These are phyloP conservation scores for Exserohilum turcica DNA, from an alignment of 2,329 filamentous ascomycete species.

Conservation along the genomic window DNA sequence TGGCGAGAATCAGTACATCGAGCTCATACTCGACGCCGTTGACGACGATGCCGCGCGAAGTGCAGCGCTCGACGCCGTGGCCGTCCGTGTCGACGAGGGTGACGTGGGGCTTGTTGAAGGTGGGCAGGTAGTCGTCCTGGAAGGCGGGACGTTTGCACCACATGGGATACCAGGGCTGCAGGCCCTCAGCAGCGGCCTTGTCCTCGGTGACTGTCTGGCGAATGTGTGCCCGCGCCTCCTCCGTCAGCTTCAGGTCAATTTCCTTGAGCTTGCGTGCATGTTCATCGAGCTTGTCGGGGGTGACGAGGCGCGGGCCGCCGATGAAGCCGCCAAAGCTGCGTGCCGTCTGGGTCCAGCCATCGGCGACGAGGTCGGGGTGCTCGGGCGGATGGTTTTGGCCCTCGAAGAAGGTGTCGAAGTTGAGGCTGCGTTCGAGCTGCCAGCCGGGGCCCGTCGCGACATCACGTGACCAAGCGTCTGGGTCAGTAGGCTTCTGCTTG, in stretches of 20 bases:
- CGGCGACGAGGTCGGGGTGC: slow-evolving; percentile 51
- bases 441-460: slow-evolving; percentile 51
- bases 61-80: slow-evolving; percentile 56
- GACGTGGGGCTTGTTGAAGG: slow-evolving; percentile 65
- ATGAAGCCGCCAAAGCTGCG: slow-evolving; percentile 22
- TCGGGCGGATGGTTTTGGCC: slow-evolving; percentile 36
- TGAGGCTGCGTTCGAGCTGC: slow-evolving; percentile 53
- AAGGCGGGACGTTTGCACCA: slow-evolving; percentile 69
- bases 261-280: slow-evolving; percentile 5
- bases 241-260: slow-evolving; percentile 1
- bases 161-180: slow-evolving; percentile 63
- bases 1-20: slow-evolving; percentile 53
- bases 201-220: slow-evolving; percentile 51
- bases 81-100: slow-evolving; percentile 64
- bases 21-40: slow-evolving; percentile 54
- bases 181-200: slow-evolving; percentile 53
- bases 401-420: slow-evolving; percentile 44
- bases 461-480: slow-evolving; percentile 48
- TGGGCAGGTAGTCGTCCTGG: slow-evolving; percentile 61
- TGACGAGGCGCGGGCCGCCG: slow-evolving; percentile 14
- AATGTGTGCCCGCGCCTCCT: slow-evolving; percentile 2
- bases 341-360: slow-evolving; percentile 52
- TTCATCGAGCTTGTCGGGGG: slow-evolving; percentile 4
- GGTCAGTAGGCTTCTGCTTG: slow-evolving; percentile 49
- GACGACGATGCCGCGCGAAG: slow-evolving; percentile 53